These are phyloP conservation scores for Aurifilum marmelostoma DNA, from an alignment of 2,329 filamentous ascomycete species.

Conservation along the genomic window DNA sequence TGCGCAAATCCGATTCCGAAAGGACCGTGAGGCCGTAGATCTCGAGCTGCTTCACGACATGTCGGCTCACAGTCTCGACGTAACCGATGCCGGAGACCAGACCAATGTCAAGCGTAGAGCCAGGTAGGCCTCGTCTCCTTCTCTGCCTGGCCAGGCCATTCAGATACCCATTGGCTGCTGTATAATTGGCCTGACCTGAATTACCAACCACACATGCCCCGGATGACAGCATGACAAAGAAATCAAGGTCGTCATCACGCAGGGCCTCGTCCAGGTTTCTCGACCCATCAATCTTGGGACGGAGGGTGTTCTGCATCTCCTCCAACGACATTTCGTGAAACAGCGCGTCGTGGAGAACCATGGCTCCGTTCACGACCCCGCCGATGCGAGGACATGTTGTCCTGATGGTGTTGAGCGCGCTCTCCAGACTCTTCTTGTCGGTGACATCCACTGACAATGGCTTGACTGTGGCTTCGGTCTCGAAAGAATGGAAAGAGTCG, in stretches of 20 bases:
- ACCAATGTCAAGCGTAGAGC: constrained; percentile 44
- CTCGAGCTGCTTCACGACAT: constrained; percentile 22
- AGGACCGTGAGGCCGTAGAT: constrained; percentile 8
- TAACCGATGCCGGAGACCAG: constrained; percentile 47
- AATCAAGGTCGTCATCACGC: constrained; percentile 33
- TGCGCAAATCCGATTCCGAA: constrained; percentile 2
- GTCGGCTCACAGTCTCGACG: constrained; percentile 34
- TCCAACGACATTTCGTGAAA: constrained; percentile 28
- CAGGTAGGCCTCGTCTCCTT: constrained; percentile 42
- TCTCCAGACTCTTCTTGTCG: not conserved
- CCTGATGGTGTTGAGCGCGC: constrained; percentile 4
- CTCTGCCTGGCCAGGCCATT: constrained; percentile 40
- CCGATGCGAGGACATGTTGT: constrained; percentile 13
- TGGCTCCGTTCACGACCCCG: constrained; percentile 30
- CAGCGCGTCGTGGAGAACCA: constrained; percentile 25
- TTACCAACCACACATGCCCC: constrained; percentile 35
- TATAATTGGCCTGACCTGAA: constrained; percentile 46
- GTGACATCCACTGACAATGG: constrained; percentile 22
- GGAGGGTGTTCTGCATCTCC: constrained; percentile 27
- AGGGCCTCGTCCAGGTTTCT: constrained; percentile 35
- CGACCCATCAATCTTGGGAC: constrained; percentile 37
- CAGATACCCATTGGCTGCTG: constrained; percentile 47
- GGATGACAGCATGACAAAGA: constrained; percentile 40
- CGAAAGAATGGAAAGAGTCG: constrained; percentile 28
- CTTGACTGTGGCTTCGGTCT: constrained; percentile 25